Evolutionary conservation across 2,329 filamentous ascomycete species (phyloP), one percentile per base, ranked within the genome.

Genomic region (Phialocephala subalpina): DNA sequence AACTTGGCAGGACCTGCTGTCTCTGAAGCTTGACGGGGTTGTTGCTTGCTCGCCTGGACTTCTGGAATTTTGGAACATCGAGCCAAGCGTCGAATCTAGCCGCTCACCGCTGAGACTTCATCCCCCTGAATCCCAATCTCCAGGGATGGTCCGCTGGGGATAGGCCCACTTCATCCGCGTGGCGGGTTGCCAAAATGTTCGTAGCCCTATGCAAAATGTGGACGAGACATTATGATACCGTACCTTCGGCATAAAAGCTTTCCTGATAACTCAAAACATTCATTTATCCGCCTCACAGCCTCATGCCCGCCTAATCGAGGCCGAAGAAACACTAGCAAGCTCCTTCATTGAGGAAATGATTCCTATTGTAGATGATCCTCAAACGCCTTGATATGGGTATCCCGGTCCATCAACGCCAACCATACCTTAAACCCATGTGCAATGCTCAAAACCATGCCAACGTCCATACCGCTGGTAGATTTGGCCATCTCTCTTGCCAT

Each of bases 401-500:
- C 56, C 61, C 61, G 42, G 35, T 61, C 47, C 55, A 38, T 52
- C 62, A 56, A 72, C 70, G 67, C 69, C 70, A 52, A 49, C 42
- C 47, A 27, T 49, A 64, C 62, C 61, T 58, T 38, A 47, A 63
- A 42, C n/a, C 40, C n/a, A 58, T 49, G 57, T 64, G 63, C 56
- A 63, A 62, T 58, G 45, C 64, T 83, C 81, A 98, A 76, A 98
- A 93, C 94, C 96, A 99, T 29, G 94, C 93, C 77, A 98, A 77
- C 27, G 94, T 98, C 96, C 96, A 99, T 63, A 96, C 85, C 2
- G 94, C 92, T 20, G 96, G 96, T 72, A 98, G 80, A 73, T 93
- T 91, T 5, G 96, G 95, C 93, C 95, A 97, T 72, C 91, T 87
- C 78, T 97, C 94, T 80, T 99, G 96, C 96, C 96, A 99, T 61